Conservation (phyloP, 73 alveolate genomes). For the Effrenium voratum region DNA sequence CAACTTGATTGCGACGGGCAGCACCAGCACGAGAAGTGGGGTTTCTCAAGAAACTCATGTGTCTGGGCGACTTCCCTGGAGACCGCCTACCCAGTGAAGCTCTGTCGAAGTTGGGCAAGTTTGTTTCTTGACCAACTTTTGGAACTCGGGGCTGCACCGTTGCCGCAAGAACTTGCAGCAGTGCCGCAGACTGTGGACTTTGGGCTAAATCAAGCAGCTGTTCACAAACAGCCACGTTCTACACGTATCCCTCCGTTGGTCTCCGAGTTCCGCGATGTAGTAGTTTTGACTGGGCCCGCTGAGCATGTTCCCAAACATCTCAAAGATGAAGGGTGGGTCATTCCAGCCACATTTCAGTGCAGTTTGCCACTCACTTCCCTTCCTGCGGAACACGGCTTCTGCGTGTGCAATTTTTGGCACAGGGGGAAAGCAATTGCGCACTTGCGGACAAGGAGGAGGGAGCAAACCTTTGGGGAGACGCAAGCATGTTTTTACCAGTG, state of each 20-base stretch:
- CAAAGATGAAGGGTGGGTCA: too few relatives aligned
- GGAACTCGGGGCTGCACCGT: neutral
- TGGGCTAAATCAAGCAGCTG: neutral
- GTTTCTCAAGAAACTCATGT: neutral
- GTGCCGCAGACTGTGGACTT: neutral
- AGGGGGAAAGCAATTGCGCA: too few relatives aligned
- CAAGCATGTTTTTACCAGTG: too few relatives aligned
- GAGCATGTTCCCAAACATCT: too few relatives aligned
- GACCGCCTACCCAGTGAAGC: neutral
- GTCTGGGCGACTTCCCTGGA: neutral
- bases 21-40: neutral
- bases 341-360: too few relatives aligned
- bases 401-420: too few relatives aligned
- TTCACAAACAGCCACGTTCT: neutral
- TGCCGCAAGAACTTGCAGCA: neutral
- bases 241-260: neutral
- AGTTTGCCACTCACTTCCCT: too few relatives aligned
- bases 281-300: neutral
- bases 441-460: too few relatives aligned
- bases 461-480: too few relatives aligned
- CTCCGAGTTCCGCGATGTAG: neutral
- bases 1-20: neutral
- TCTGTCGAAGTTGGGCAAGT: neutral
- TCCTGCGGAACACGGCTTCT: too few relatives aligned
- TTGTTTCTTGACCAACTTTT: neutral